These are phyloP conservation scores for Filobasidium wieringae DNA, from an alignment of 768 basidiomycete genomes.

Conservation along the genomic window DNA sequence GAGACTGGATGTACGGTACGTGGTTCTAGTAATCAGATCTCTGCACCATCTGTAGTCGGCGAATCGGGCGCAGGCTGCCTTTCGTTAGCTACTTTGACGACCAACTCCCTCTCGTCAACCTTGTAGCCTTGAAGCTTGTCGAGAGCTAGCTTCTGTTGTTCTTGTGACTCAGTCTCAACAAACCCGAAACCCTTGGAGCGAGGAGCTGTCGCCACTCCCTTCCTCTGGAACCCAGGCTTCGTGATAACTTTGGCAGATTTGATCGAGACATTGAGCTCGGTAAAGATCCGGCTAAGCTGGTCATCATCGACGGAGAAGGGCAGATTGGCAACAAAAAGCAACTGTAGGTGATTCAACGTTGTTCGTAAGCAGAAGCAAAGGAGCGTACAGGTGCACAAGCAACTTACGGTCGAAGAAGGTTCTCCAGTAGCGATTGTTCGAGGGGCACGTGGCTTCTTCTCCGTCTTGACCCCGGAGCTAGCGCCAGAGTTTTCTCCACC, in stretches of 20 bases:
- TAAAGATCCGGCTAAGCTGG: slow-evolving; percentile 68
- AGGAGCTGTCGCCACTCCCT: slow-evolving; percentile 54
- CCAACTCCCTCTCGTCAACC: slow-evolving; percentile 69
- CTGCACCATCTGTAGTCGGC: no score
- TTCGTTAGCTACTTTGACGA: slow-evolving; percentile 92
- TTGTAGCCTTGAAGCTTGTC: slow-evolving; percentile 76
- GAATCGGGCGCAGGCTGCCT: slow-evolving; percentile 47
- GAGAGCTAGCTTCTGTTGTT: slow-evolving; percentile 84
- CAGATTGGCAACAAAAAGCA: slow-evolving; percentile 95
- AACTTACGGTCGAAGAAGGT: slow-evolving; percentile 26
- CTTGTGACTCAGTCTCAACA: slow-evolving; percentile 82
- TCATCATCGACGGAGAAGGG: slow-evolving; percentile 86
- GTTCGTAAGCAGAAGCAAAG: background rate
- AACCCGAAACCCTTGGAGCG: slow-evolving; percentile 96
- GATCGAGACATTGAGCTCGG: slow-evolving; percentile 69
- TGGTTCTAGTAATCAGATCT: no score
- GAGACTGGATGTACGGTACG: no score
- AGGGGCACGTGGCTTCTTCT: background rate
- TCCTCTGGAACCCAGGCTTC: slow-evolving; percentile 45
- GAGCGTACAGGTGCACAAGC: background rate
- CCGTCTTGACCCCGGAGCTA: slow-evolving; percentile 1
- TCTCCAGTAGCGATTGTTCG: slow-evolving; percentile 25
- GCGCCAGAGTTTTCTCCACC: slow-evolving; percentile 14
- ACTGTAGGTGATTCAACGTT: slow-evolving; percentile 1
- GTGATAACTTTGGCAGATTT: slow-evolving; percentile 80